Base-by-base conservation (phyloP, 2,329 filamentous ascomycete species). In the Escovopsis sp. region DNA sequence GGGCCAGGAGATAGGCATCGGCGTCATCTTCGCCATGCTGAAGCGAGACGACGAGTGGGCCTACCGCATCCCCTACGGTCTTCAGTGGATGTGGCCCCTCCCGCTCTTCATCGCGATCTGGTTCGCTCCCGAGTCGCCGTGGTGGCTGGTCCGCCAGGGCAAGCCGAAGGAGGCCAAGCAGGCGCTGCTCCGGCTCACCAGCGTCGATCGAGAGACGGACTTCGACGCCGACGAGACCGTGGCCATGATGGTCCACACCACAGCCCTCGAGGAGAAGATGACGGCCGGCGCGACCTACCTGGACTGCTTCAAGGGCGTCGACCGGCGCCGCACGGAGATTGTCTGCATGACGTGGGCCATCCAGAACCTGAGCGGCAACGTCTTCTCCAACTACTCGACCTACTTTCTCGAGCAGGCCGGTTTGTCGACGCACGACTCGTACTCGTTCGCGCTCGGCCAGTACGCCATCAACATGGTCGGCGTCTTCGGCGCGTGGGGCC, bases 171-270 rank as follows among this genome's bases (percentile, higher is more conserved):
- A 83, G 12, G 82, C 82, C 28, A 83, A 83, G 62, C 63, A 66
- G 38, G 66, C 80, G 2, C 68, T 85, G 18, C 64, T 80, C 39
- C 75, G 80, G 4, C 65, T 85, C 18, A 84, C 80, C 5, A 80
- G 71, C 52, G 52, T 68, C 12, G 65, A 77, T 48, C 66, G 68
- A 42, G 79, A 85, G 46, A 80, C 76, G 1, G 73, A 81, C 46
- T 88, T 91, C 52, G 75, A 93, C 53, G 75, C 82, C 10, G 82
- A 93, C 48, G 85, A 91, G 62, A 91, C 85, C 0, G 70, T 94
- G 40, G 80, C 84, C 53, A 93, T 94, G 85, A 94, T 94, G 83
- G 77, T 86, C 1, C 85, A 93, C 56, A 94, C 86, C 1, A 88
- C 83, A 1, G 81, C 82, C 0, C 66, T 93, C 10, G 87, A 94